phyloP scores from a whole-genome alignment of 768 basidiomycete species.

The Hemileccinum impolitum region DNA sequence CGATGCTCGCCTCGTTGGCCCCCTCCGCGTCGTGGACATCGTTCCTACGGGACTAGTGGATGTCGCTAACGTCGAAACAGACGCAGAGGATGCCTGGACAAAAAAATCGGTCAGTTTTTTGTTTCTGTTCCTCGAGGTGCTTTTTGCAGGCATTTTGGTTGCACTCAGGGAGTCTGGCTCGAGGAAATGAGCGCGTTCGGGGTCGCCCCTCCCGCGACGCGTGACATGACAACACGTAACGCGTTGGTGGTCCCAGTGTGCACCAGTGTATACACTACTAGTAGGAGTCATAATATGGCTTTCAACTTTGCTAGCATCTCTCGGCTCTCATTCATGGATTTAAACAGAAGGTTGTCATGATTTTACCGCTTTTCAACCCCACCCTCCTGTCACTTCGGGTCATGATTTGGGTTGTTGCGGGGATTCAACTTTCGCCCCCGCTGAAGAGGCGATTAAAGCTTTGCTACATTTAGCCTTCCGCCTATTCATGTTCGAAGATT shows the following conservation, averaged over 20 bases:
- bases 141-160: conserved; percentile 20
- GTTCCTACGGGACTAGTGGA: background rate
- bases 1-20: conserved; percentile 7
- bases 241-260: background rate
- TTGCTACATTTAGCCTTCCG: too few relatives aligned
- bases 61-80: conserved; percentile 10
- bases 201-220: background rate
- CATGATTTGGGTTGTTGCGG: background rate
- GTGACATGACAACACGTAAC: conserved; percentile 14
- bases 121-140: conserved; percentile 13
- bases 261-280: too few relatives aligned
- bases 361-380: too few relatives aligned
- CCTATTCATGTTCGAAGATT: too few relatives aligned
- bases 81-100: conserved; percentile 27
- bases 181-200: background rate
- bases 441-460: too few relatives aligned
- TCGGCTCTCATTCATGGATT: background rate
- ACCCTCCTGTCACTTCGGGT: background rate
- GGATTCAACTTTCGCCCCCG: too few relatives aligned
- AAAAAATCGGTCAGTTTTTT: conserved; percentile 48
- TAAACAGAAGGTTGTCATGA: background rate
- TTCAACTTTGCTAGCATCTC: too few relatives aligned
- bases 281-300: too few relatives aligned
- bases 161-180: background rate
- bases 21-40: conserved; percentile 11